Conservation (phyloP, 768 basidiomycete species). For the Pleurotus giganteus region DNA sequence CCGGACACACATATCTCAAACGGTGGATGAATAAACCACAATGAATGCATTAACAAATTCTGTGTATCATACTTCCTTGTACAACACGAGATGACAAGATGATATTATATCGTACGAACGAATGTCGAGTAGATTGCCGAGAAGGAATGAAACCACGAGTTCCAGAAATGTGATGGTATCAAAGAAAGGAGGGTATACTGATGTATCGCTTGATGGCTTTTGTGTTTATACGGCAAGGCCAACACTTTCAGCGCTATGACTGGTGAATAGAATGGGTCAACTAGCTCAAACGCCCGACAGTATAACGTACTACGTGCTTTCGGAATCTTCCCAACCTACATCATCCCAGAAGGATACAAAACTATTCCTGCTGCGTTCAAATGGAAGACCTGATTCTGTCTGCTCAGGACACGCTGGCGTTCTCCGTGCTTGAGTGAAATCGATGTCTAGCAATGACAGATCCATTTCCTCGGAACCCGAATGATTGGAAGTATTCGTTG, state of each 20-base stretch:
- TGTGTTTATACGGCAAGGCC: not conserved
- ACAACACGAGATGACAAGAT: not conserved
- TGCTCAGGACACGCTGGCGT: too few relatives aligned
- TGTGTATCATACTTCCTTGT: not conserved
- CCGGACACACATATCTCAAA: constrained; percentile 67
- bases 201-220: not conserved
- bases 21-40: constrained; percentile 73
- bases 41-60: constrained; percentile 18
- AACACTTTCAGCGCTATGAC: not conserved
- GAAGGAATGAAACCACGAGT: not conserved
- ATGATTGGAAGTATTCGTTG: constrained; percentile 9
- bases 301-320: not conserved
- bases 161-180: not conserved
- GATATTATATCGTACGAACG: not conserved
- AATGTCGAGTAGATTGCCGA: not conserved
- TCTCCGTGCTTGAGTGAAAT: constrained; percentile 15
- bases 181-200: not conserved
- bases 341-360: constrained; percentile 21
- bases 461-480: constrained; percentile 20
- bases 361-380: not conserved
- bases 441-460: constrained; percentile 20
- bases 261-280: not conserved
- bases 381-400: too few relatives aligned
- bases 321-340: constrained; percentile 8
- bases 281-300: too few relatives aligned